Base-by-base conservation (phyloP, 768 basidiomycete genomes). In the Suillus decipiens region DNA sequence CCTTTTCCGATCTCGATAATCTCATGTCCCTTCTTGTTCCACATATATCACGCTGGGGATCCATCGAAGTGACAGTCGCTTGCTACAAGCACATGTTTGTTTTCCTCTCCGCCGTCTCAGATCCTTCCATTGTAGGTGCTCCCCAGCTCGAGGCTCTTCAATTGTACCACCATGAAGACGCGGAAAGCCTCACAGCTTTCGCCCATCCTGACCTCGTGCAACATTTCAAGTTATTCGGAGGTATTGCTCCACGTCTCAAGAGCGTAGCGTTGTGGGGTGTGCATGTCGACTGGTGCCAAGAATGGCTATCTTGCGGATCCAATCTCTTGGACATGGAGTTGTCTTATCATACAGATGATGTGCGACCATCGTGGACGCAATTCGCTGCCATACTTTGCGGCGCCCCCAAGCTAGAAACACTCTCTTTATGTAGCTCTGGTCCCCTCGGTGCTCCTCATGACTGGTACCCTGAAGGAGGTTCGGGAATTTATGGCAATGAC, bases 261-360 rank as follows among this genome's bases (percentile, higher is more conserved):
- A 68, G 74, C 5, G 72, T 85, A 39, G 76, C 77, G 11, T 77
- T 92, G 33, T 89, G 87, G 86, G 89, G 89, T 43, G 86, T 90
- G 5, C 89, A 89, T 64, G 72, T 92, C 39, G 81, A 86, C 62
- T 92, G 90, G 90, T 77, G 80, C 36, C 75, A 78, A 39, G 76
- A 80, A 17, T 70, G 79, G 24, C 64, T 74, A 34, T 36, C 62
- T 6, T 66, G 70, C 4, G 70, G 71, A 2, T n/a, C 64, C 34
- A 67, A 64, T 9, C 75, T 92, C 34, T 69, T 67, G 28, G 80
- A 83, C 17, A 70, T 92, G 24, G 83, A 88, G 67, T 76, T 92
- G 47, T 82, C 85, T 0, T 90, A 82, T 74, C 89, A 89, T 67
- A 72, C 81, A 10, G 77, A 81, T 34, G 84, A 89, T 68, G 87